Percentiles rank a stretch among this genome's conserved stretches.
Conservation (phyloP, 1,284 basidiomycete genomes). For the Apiotrichum gracile region DNA sequence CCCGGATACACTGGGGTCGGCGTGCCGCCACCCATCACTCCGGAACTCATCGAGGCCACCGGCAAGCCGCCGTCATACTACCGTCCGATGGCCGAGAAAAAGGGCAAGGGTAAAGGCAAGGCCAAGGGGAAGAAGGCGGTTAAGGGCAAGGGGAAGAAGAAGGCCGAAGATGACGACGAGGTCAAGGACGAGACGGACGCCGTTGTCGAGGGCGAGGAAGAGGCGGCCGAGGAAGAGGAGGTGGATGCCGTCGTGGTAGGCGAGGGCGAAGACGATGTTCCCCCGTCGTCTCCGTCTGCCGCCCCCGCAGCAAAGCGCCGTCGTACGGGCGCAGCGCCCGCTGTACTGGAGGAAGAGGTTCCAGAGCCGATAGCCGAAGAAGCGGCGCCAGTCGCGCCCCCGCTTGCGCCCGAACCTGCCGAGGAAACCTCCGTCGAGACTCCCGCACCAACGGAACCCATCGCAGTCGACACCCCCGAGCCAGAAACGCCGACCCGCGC, state of each 20-base stretch:
- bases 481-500: not conserved
- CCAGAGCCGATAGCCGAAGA: not conserved
- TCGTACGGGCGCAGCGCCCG: not conserved
- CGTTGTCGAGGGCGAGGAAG: constrained; percentile 2
- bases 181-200: constrained; percentile 1
- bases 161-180: not conserved
- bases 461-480: not conserved
- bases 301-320: not conserved
- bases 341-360: not conserved
- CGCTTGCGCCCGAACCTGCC: not conserved
- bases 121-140: constrained; percentile 3
- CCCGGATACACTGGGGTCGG: constrained; percentile 29
- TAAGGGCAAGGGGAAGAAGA: constrained; percentile 2
- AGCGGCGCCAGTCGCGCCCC: too few relatives aligned
- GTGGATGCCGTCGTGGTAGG: not conserved
- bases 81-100: constrained; percentile 5
- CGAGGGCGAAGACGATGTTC: constrained; percentile 3
- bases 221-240: constrained; percentile 1
- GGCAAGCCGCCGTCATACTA: constrained; percentile 26
- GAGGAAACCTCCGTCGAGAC: not conserved
- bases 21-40: constrained; percentile 19
- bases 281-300: not conserved
- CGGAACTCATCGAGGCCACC: constrained; percentile 12
- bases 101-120: constrained; percentile 1
- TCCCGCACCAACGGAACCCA: not conserved